Percentiles rank a stretch among this genome's conserved stretches.
These are phyloP conservation scores for Fraxinus sp. DNA, from an alignment of 305 asterid species.

Conservation along the genomic window DNA sequence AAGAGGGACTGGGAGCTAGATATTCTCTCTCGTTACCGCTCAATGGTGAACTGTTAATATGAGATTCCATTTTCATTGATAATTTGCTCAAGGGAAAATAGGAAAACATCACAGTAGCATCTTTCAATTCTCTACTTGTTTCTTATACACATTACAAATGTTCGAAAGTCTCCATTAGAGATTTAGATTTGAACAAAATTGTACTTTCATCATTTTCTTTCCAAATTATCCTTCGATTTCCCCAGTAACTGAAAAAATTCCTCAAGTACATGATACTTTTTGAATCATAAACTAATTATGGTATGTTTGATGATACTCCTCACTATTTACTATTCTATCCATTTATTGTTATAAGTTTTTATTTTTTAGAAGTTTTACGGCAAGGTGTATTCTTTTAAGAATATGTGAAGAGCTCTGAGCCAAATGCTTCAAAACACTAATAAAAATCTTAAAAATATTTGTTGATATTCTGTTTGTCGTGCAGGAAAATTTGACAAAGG, in stretches of 20 bases:
- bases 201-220: background rate
- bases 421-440: background rate
- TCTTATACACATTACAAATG: background rate
- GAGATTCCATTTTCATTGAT: conserved; percentile 12
- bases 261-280: background rate
- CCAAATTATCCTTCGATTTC: background rate
- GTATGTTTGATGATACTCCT: background rate
- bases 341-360: background rate
- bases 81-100: background rate
- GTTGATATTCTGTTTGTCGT: conserved; percentile 14
- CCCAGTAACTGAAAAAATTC: background rate
- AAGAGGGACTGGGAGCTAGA: conserved; percentile 93
- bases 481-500: conserved; percentile 87
- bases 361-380: background rate
- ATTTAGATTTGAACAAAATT: background rate
- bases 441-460: background rate
- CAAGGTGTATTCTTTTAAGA: background rate
- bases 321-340: background rate
- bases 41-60: conserved; percentile 54
- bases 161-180: background rate
- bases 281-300: background rate
- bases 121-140: conserved; percentile 12
- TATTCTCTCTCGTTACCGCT: conserved; percentile 75
- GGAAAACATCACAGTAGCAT: background rate
- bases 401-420: background rate